phyloP scores from a whole-genome alignment of 768 basidiomycete species.

The Naganishia kalamii region DNA sequence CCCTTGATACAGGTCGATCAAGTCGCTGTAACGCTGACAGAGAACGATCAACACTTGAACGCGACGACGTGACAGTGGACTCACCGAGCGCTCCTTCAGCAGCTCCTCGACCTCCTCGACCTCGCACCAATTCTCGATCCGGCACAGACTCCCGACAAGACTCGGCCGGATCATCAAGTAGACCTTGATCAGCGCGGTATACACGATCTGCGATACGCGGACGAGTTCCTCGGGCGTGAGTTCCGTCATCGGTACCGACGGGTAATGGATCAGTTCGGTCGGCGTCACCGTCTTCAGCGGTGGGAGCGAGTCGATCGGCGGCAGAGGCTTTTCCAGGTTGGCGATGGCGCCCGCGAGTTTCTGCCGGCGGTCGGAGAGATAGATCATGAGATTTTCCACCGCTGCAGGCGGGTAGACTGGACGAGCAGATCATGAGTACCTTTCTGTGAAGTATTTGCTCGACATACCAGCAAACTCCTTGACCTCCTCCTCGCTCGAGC shows the following conservation, averaged over 20 bases:
- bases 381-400: constrained; percentile 79
- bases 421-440: not conserved
- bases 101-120: constrained; percentile 88
- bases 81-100: constrained; percentile 67
- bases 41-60: not conserved
- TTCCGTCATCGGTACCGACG: constrained; percentile 63
- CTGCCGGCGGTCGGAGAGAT: constrained; percentile 81
- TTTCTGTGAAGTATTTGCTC: not conserved
- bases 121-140: constrained; percentile 94
- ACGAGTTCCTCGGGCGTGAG: constrained; percentile 78
- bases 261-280: constrained; percentile 69
- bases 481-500: constrained; percentile 10
- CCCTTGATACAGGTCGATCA: constrained; percentile 84
- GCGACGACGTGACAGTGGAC: constrained; percentile 23
- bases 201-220: constrained; percentile 84
- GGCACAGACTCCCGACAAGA: constrained; percentile 79
- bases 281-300: constrained; percentile 52
- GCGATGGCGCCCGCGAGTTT: constrained; percentile 73
- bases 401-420: constrained; percentile 47
- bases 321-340: constrained; percentile 61
- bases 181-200: constrained; percentile 89
- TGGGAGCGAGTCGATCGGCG: constrained; percentile 62
- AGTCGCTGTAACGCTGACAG: constrained; percentile 76
- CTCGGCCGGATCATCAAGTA: constrained; percentile 74
- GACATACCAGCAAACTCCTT: constrained; percentile 20